Evolutionary conservation across 2,329 filamentous ascomycete species (phyloP), one percentile per base, ranked within the genome.

Genomic region (Cylindrodendrum hubeiense): DNA sequence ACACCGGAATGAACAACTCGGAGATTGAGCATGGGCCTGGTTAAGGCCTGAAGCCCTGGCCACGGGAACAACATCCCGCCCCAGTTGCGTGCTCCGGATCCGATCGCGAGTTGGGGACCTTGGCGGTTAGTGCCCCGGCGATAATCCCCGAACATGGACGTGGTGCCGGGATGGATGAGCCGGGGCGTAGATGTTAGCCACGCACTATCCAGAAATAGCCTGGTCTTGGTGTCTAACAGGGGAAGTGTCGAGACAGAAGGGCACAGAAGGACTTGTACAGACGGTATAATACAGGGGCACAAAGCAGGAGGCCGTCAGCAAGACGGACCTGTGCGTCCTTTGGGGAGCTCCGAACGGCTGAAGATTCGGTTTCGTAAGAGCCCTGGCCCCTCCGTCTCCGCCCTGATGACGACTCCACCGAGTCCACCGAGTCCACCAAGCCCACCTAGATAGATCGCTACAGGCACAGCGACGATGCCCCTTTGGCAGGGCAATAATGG

Each of bases 1-100:
- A 51, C 13, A n/a, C 37, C 37, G 37, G 37, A 39, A 39, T n/a
- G 37, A 39, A 39, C 33, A 5, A 21, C 13, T 46, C 58, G 63
- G 55, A 67, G 58, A 67, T 67, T 63, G 56, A 12, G 54, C 24
- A 67, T 59, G 37, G 58, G 53, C 52, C 26, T 44, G 52, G 60
- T 39, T 30, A 30, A 30, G 28, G 9, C 28, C 9, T 30, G 28
- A 3, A 30, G 28, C 12, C 28, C 28, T 30, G 28, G 28, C 12
- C 8, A 30, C 28, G 28, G 28, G 28, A 30, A 30, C 8, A 30
- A 12, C 28, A 12, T 4, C 28, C 28, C 28, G 28, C 28, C 28
- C 28, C 28, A 9, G 28, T 28, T 56, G 58, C 30, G 50, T 34
- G 28, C 13, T 56, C 19, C n/a, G 28, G 54, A 47, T 30, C 46